A percentile compares a stretch with the other conserved stretches of the same genome.
phyloP scores from a whole-genome alignment of 148 eudicot species.

The Beta vulgaris region DNA sequence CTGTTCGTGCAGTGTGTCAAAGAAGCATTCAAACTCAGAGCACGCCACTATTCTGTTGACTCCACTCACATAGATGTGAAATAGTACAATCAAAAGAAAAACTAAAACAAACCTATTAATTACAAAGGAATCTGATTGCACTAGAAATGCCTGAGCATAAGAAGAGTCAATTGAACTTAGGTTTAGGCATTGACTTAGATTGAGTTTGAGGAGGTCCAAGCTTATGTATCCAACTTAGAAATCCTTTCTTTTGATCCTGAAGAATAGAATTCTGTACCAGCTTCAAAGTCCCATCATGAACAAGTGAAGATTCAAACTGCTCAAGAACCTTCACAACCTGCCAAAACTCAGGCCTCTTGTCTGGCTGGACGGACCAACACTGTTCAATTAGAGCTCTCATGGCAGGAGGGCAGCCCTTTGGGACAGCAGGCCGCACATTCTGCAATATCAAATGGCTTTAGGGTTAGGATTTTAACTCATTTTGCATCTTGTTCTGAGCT shows the following conservation, averaged over 20 bases:
- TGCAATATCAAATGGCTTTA: conserved; percentile 32
- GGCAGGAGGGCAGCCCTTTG: conserved; percentile 63
- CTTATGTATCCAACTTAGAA: conserved; percentile 74
- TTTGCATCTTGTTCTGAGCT: not conserved
- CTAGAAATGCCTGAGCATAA: conserved; percentile 23
- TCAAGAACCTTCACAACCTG: conserved; percentile 81
- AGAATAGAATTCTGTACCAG: conserved; percentile 46
- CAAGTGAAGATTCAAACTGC: conserved; percentile 60
- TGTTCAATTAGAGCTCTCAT: conserved; percentile 79
- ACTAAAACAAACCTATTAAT: conserved; percentile 29
- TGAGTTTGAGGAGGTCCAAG: conserved; percentile 44
- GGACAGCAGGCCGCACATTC: conserved; percentile 75
- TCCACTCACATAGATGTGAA: conserved; percentile 25
- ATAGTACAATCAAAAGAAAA: conserved; percentile 21
- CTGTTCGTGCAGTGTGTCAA: conserved; percentile 19
- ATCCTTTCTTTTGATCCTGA: conserved; percentile 69
- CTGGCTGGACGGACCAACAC: conserved; percentile 82
- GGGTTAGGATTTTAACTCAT: conserved; percentile 21
- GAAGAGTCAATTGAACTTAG: conserved; percentile 43
- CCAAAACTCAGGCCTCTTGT: conserved; percentile 91
- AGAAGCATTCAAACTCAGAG: conserved; percentile 13
- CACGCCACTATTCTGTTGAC: conserved; percentile 24
- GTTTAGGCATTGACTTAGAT: conserved; percentile 42
- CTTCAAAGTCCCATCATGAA: conserved; percentile 56
- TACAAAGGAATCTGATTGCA: conserved; percentile 26